A percentile compares a stretch with the other conserved stretches of the same genome.
Conservation (phyloP, 768 basidiomycete genomes). For the Lepiota venenata region DNA sequence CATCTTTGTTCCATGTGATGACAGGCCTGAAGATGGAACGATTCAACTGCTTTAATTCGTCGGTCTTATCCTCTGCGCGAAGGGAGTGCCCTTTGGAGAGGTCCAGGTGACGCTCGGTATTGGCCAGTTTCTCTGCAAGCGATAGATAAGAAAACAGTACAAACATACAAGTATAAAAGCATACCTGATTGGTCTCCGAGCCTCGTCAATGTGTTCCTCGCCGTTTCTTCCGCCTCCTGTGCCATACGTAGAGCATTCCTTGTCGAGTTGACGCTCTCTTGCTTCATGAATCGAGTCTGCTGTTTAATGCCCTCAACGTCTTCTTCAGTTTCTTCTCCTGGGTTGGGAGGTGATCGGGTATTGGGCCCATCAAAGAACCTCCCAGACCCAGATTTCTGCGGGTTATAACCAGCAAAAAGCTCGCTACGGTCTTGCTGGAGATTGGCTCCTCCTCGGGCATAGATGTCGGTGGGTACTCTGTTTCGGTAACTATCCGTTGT, state of each 20-base stretch:
- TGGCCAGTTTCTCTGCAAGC: conserved; percentile 74
- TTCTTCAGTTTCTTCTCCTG: conserved; percentile 77
- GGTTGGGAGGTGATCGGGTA: conserved; percentile 40
- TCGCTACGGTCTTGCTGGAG: conserved; percentile 67
- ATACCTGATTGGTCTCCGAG: conserved; percentile 93
- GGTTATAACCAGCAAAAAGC: conserved; percentile 73
- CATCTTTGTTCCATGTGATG: conserved; percentile 90
- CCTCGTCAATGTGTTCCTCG: conserved; percentile 74
- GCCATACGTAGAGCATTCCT: conserved; percentile 92
- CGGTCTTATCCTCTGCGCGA: conserved; percentile 90
- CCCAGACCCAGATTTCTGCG: conserved; percentile 53
- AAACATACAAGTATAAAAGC: conserved; percentile 18
- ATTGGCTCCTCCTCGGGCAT: conserved; percentile 58
- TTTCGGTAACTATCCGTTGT: conserved; percentile 46
- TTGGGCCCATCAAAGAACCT: conserved; percentile 68
- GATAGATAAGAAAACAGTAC: conserved; percentile 8
- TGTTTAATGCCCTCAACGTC: conserved; percentile 95
- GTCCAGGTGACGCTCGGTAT: conserved; percentile 94
- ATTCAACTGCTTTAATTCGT: conserved; percentile 92
- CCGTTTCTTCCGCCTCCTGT: conserved; percentile 96
- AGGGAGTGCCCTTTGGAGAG: conserved; percentile 83
- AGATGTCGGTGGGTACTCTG: conserved; percentile 57
- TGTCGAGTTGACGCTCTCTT: conserved; percentile 86
- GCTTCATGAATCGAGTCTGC: conserved; percentile 84
- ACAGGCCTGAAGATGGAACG: conserved; percentile 92